Base-by-base conservation (phyloP, 106 monocot genomes). In the Phalaenopsis equestris region DNA sequence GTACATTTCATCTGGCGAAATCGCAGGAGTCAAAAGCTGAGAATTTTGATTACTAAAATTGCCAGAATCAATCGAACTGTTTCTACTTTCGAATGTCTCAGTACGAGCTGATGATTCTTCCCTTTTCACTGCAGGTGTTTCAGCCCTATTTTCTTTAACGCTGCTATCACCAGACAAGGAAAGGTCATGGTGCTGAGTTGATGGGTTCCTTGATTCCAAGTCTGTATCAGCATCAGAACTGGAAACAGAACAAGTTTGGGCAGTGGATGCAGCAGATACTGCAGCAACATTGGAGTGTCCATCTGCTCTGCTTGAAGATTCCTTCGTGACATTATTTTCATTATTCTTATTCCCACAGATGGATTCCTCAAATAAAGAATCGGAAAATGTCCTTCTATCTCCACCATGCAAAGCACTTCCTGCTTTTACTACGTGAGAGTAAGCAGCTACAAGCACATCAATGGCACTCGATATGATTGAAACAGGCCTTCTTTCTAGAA, bases 1-100 rank as follows among this genome's bases (percentile, higher is more conserved):
- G 82, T 84, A 93, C 83, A 99, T 86, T 81, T 99, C 98, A 83
- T 88, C 87, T 6, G 93, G 98, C 67, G 98, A 94, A 87, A 94
- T 90, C 77, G 88, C 87, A 21, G 86, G 88, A 79, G 77, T 87
- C 30, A 81, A 55, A 64, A 57, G 21, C 58, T 85, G 81, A 73
- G 91, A 73, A 76, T 45, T 85, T 48, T 80, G 46, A 39, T 80
- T 70, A 42, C 77, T 67, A 67, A 85, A 82, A 83, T 75, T 75
- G 82, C 57, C 73, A 72, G 87, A 52, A 81, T 81, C 81, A 43
- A 78, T 75, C 55, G 48, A 56, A 81, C 43, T 77, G 72, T 55
- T 79, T 75, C 68, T 72, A 76, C 81, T 78, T 52, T 80, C 49
- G 8, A 72, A 79, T 42, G 55, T 36, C 81, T 76, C 82, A 55